Evolutionary conservation across 1,284 basidiomycete genomes (phyloP).

Genomic region (Mycena sp.): DNA sequence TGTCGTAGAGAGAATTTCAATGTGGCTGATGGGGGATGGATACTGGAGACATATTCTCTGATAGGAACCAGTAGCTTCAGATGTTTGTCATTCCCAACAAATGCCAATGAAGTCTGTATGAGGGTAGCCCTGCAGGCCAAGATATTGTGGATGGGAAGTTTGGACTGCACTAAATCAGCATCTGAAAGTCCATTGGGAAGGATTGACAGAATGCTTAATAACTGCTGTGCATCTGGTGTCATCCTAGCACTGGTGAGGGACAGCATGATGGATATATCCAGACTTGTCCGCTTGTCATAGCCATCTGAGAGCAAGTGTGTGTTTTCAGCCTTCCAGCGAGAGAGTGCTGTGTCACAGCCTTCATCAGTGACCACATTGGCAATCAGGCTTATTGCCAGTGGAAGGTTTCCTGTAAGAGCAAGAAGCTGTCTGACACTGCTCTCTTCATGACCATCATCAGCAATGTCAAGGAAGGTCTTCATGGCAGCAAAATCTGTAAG

Average conservation of each 20-base stretch:
- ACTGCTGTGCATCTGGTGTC: not conserved
- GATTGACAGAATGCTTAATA: constrained; percentile 10
- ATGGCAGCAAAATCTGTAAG: constrained; percentile 5
- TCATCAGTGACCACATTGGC: constrained; percentile 8
- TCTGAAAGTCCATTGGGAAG: constrained; percentile 12
- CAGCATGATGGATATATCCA: constrained; percentile 13
- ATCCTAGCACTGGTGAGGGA: constrained; percentile 16
- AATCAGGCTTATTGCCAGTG: constrained; percentile 13
- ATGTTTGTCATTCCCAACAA: not conserved
- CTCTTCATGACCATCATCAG: not conserved
- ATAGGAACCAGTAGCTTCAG: constrained; percentile 9
- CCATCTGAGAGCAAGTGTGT: constrained; percentile 4
- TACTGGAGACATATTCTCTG: not conserved
- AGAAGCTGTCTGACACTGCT: constrained; percentile 1
- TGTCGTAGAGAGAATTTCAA: not conserved
- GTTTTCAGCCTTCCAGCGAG: not conserved
- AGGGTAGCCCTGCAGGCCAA: not conserved
- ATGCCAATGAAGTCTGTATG: constrained; percentile 3
- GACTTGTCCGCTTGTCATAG: not conserved
- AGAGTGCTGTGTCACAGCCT: not conserved
- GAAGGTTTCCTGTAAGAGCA: constrained; percentile 13
- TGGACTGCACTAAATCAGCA: not conserved
- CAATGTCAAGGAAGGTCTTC: constrained; percentile 15
- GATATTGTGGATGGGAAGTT: not conserved
- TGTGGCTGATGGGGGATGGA: not conserved